phyloP scores from a whole-genome alignment of 805 yeast genomes.

The Lipomyces sp. region DNA sequence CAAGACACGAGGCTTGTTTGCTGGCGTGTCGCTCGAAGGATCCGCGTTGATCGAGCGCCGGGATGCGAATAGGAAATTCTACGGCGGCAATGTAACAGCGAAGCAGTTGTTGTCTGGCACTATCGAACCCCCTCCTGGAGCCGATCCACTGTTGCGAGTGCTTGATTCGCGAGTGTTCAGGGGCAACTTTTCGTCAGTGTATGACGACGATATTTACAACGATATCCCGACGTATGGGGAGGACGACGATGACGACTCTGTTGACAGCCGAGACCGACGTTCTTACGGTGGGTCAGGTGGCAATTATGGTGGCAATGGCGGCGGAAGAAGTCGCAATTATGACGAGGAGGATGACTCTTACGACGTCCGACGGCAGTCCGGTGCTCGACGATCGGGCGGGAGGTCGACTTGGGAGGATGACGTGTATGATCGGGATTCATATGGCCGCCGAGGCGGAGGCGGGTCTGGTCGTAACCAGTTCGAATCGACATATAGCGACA shows the following conservation, averaged over 20 bases:
- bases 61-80: slow-evolving; percentile 94
- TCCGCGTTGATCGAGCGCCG: slow-evolving; percentile 95
- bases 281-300: slow-evolving; percentile 20
- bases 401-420: slow-evolving; percentile 84
- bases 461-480: slow-evolving; percentile 48
- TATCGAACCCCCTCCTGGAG: slow-evolving; percentile 90
- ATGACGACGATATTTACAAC: slow-evolving; percentile 70
- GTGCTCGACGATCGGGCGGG: slow-evolving; percentile 36
- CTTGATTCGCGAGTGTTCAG: slow-evolving; percentile 84
- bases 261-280: slow-evolving; percentile 30
- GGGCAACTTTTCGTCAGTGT: slow-evolving; percentile 55
- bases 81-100: slow-evolving; percentile 89
- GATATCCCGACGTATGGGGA: slow-evolving; percentile 68
- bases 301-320: slow-evolving; percentile 23
- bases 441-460: slow-evolving; percentile 13
- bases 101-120: slow-evolving; percentile 80
- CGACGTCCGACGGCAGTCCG: slow-evolving; percentile 45
- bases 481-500: slow-evolving; percentile 50
- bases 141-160: slow-evolving; percentile 83
- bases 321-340: slow-evolving; percentile 31
- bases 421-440: slow-evolving; percentile 60
- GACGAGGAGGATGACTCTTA: slow-evolving; percentile 51
- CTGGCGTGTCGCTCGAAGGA: slow-evolving; percentile 97
- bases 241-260: slow-evolving; percentile 34
- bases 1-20: slow-evolving; percentile 94